These are phyloP conservation scores for Macrophomina pseudophaseolina DNA, from an alignment of 2,329 filamentous ascomycete genomes.

Conservation along the genomic window DNA sequence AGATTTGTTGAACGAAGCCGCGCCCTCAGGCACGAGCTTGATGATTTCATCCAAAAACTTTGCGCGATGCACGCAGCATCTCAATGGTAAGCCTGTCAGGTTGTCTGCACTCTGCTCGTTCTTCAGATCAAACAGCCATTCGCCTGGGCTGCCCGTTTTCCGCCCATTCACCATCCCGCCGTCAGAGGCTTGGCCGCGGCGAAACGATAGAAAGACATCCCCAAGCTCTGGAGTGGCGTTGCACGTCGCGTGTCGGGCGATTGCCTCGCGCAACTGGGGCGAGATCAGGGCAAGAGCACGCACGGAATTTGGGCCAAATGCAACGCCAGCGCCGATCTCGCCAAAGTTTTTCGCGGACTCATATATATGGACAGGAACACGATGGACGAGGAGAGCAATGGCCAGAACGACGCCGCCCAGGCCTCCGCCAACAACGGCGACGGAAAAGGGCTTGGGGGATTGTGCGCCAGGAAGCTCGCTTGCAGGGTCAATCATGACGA, in stretches of 20 bases:
- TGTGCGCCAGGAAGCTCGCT: background rate
- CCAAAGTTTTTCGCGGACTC: slow-evolving; percentile 35
- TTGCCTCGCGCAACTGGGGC: slow-evolving; percentile 33
- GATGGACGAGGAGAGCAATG: slow-evolving; percentile 35
- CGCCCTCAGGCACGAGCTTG: slow-evolving; percentile 31
- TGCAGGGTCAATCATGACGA: background rate
- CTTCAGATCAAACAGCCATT: slow-evolving; percentile 31
- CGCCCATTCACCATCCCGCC: background rate
- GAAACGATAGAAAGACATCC: slow-evolving; percentile 30
- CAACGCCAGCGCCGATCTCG: slow-evolving; percentile 39
- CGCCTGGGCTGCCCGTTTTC: slow-evolving; percentile 30
- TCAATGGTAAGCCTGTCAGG: slow-evolving; percentile 29
- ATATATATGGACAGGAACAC: slow-evolving; percentile 36
- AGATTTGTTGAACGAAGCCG: slow-evolving; percentile 33
- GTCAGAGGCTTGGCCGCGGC: background rate
- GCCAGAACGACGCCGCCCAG: slow-evolving; percentile 38
- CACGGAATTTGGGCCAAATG: slow-evolving; percentile 36
- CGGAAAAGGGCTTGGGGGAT: slow-evolving; percentile 29
- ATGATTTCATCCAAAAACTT: slow-evolving; percentile 34
- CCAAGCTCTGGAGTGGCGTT: slow-evolving; percentile 29
- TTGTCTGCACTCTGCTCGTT: slow-evolving; percentile 27
- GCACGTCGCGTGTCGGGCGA: slow-evolving; percentile 36
- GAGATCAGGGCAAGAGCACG: slow-evolving; percentile 35
- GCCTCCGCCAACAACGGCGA: slow-evolving; percentile 39
- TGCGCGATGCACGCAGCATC: slow-evolving; percentile 35